Evolutionary conservation across 768 basidiomycete genomes (phyloP), one percentile per base, ranked within the genome.

Genomic region (Lentinus brumalis): DNA sequence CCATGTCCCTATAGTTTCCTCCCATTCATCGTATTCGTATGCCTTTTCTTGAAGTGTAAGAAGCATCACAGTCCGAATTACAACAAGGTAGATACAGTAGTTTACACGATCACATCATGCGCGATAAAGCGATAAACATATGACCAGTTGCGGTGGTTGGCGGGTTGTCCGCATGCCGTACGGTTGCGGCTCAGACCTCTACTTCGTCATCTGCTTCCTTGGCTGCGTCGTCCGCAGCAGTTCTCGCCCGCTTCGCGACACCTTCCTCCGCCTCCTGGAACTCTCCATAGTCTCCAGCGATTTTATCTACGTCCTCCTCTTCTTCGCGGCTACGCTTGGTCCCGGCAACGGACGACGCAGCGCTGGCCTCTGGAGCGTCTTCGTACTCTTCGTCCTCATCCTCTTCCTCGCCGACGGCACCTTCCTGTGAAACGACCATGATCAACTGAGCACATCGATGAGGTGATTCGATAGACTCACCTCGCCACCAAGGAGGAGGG

Each of bases 161-260:
- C 10, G 26, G 21, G 6, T 10, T 26, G 15, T 38, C 12, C 21
- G n/a, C 2, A 35, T 41, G 21, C 21, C 21, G 21, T 26, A 26
- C 21, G 21, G 21, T 26, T 26, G 21, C 35, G n/a, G 3, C 30
- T 58, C 29, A 55, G 14, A 49, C 61, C 50, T 58, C 57, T 18
- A 52, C 54, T 54, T 59, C 60, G 26, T 45, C 53, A 10, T 63
- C 62, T 32, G 18, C 58, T 5, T 51, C 61, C 31, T 41, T 49
- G 8, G 15, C 53, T 14, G 52, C 56, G 2, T 52, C 51, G 52
- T 59, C 62, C 7, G 56, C 58, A 4, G 64, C 51, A 2, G 64
- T 64, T 26, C 67, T 68, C 32, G 74, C 74, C 62, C 72, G 70
- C 72, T 74, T 75, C 65, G 71, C 73, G 49, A 76, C 73, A 4